Conservation (phyloP, 129 eudicot species). For the Daucus carota region DH1_v3.0 NC_030384.2:38532001-38532500, state of each 20-base stretch:
- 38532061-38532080: not conserved
- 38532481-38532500: no score
- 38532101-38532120: not conserved
- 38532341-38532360: no score
- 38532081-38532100: not conserved
- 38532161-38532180: not conserved
- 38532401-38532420: not conserved
- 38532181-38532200: not conserved
- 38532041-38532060: not conserved
- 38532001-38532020: conserved; percentile 36
- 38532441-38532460: no score
- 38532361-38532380: not conserved
- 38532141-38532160: not conserved
- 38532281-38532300: not conserved
- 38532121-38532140: not conserved
- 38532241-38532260: not conserved
- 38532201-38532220: not conserved
- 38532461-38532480: no score
- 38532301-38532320: not conserved
- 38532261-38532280: not conserved
- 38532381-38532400: not conserved
- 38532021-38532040: not conserved
- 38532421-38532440: no score
- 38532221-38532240: not conserved
- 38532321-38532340: not conserved